Conservation (phyloP, 2,329 filamentous ascomycete genomes). For the Lanzia echinophila region DNA sequence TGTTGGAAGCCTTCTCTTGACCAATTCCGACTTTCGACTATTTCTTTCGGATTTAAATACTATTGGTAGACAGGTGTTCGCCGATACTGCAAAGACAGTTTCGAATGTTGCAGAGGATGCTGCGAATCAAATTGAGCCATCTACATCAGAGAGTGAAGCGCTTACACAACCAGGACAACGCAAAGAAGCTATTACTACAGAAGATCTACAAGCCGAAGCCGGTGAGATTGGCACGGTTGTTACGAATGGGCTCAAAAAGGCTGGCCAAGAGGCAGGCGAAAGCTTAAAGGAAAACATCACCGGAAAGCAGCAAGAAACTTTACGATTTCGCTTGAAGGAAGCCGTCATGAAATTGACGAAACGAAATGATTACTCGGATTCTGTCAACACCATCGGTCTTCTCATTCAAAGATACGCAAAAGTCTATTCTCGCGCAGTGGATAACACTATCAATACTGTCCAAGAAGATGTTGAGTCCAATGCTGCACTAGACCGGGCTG, state of each 20-base stretch:
- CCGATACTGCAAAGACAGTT: slow-evolving; percentile 74
- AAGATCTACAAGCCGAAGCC: slow-evolving; percentile 57
- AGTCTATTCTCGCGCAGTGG: slow-evolving; percentile 67
- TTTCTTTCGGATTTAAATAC: slow-evolving; percentile 76
- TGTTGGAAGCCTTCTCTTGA: slow-evolving; percentile 75
- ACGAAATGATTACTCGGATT: slow-evolving; percentile 76
- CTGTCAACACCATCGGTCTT: slow-evolving; percentile 69
- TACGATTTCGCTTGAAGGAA: slow-evolving; percentile 70
- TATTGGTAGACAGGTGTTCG: slow-evolving; percentile 77
- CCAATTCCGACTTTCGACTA: slow-evolving; percentile 83
- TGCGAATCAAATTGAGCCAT: slow-evolving; percentile 66
- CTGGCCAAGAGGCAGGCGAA: slow-evolving; percentile 52
- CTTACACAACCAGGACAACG: slow-evolving; percentile 36
- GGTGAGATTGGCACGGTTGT: slow-evolving; percentile 42
- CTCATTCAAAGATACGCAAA: slow-evolving; percentile 73
- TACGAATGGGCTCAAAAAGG: slow-evolving; percentile 38
- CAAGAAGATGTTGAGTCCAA: slow-evolving; percentile 70
- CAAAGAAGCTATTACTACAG: slow-evolving; percentile 41
- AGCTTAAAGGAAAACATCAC: slow-evolving; percentile 69
- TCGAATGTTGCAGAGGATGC: slow-evolving; percentile 69
- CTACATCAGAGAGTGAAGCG: slow-evolving; percentile 50
- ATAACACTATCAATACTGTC: slow-evolving; percentile 58
- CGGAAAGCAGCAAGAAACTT: slow-evolving; percentile 64
- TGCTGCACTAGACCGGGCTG: slow-evolving; percentile 64
- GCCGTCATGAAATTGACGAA: slow-evolving; percentile 68